Conservation (phyloP, 2,329 filamentous ascomycete genomes). For the Neofusicoccum kwambonambiense region DNA sequence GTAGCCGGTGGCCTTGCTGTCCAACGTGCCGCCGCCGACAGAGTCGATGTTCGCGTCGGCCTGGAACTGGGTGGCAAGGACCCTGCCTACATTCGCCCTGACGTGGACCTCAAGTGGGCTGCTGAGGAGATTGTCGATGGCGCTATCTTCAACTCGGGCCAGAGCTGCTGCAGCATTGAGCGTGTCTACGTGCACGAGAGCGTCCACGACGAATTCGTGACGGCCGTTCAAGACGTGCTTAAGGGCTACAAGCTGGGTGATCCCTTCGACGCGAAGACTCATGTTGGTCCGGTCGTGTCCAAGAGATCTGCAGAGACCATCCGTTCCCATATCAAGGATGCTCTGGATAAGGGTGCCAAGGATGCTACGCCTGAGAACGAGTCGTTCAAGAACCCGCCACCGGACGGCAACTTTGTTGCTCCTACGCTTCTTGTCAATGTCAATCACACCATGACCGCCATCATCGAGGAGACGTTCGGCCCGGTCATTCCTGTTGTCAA, state of each 20-base stretch:
- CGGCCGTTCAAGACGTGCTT: constrained; percentile 76
- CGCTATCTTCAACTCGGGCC: constrained; percentile 96
- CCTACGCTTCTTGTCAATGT: constrained; percentile 80
- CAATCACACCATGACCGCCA: constrained; percentile 79
- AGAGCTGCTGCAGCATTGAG: constrained; percentile 93
- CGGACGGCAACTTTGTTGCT: constrained; percentile 84
- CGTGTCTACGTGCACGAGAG: constrained; percentile 85
- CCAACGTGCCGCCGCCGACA: constrained; percentile 54
- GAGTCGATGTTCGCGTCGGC: constrained; percentile 75
- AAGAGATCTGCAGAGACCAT: constrained; percentile 75
- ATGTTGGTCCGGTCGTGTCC: constrained; percentile 87
- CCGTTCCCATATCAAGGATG: constrained; percentile 76
- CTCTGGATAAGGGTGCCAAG: constrained; percentile 77
- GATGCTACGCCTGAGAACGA: constrained; percentile 81
- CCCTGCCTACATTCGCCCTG: constrained; percentile 80
- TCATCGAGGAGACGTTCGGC: constrained; percentile 94
- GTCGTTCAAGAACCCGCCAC: constrained; percentile 68
- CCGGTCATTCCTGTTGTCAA: constrained; percentile 89
- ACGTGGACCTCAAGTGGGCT: constrained; percentile 87
- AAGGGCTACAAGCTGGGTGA: constrained; percentile 81
- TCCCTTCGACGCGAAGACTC: constrained; percentile 73
- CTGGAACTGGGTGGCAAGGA: constrained; percentile 95
- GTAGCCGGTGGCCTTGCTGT: constrained; percentile 54
- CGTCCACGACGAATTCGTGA: constrained; percentile 79
- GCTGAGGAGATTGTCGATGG: constrained; percentile 94